Evolutionary conservation across 371 early-diverging fungal genomes (phyloP).

Genomic region (Mortierella sp.): DNA sequence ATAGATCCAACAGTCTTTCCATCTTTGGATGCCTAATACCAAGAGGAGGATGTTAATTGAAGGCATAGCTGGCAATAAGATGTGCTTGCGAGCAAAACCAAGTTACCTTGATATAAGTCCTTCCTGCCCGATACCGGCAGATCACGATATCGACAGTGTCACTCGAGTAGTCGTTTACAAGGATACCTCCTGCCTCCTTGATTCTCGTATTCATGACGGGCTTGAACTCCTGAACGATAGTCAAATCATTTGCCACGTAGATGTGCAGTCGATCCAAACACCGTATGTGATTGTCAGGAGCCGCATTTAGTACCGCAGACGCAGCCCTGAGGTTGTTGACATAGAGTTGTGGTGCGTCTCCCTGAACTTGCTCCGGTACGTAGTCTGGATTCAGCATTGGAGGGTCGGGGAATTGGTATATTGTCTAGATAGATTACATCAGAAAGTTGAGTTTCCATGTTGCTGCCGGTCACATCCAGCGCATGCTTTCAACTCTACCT

Average conservation of each 20-base stretch:
- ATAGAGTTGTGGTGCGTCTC: slow-evolving; percentile 51
- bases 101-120: slow-evolving; percentile 58
- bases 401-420: slow-evolving; percentile 35
- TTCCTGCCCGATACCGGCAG: slow-evolving; percentile 64
- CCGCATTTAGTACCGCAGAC: slow-evolving; percentile 12
- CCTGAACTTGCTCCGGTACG: slow-evolving; percentile 21
- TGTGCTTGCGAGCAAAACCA: background rate
- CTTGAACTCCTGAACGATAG: slow-evolving; percentile 28
- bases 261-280: slow-evolving; percentile 27
- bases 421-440: slow-evolving; percentile 10
- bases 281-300: background rate
- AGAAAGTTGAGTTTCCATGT: background rate
- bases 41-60: background rate
- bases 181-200: slow-evolving; percentile 64
- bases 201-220: slow-evolving; percentile 56
- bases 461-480: no score
- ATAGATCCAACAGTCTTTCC: slow-evolving; percentile 69
- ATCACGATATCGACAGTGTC: slow-evolving; percentile 67
- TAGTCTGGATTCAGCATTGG: slow-evolving; percentile 24
- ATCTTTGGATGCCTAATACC: slow-evolving; percentile 68
- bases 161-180: slow-evolving; percentile 44
- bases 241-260: slow-evolving; percentile 31
- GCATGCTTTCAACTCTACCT: no score
- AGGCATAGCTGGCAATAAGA: background rate
- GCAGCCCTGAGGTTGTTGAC: slow-evolving; percentile 29